Evolutionary conservation across 805 yeast species (phyloP).

Genomic region (Candida nemodendra): DNA sequence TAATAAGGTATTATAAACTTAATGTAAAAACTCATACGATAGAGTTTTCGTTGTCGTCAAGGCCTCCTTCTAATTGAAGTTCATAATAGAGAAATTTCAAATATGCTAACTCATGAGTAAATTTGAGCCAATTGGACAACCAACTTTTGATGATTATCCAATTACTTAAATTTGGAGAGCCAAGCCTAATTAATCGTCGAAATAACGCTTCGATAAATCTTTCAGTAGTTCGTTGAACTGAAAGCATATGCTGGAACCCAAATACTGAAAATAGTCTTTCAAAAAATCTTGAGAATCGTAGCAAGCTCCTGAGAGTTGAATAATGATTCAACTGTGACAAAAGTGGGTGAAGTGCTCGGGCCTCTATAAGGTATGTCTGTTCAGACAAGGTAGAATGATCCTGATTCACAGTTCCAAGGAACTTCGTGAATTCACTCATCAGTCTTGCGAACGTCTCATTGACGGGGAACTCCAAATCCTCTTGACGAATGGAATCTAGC

Average conservation of each 20-base stretch:
- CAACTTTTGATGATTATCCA: conserved; percentile 13
- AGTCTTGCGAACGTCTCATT: conserved; percentile 1
- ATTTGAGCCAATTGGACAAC: conserved; percentile 12
- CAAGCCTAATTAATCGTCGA: background rate
- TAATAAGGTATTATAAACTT: too few species aligned
- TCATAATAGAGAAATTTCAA: conserved; percentile 10
- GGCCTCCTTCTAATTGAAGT: conserved; percentile 5
- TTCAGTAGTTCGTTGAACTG: background rate
- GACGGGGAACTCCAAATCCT: background rate
- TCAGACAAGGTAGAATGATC: background rate
- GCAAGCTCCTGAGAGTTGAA: background rate
- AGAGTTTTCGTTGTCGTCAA: too few species aligned
- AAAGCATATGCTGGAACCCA: background rate
- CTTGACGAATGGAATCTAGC: background rate
- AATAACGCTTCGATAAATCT: background rate
- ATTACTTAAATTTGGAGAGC: conserved; percentile 6
- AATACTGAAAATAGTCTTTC: background rate
- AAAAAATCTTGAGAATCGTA: background rate
- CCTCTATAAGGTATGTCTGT: background rate
- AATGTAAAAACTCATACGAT: too few species aligned
- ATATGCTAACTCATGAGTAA: conserved; percentile 6
- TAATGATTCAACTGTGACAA: background rate
- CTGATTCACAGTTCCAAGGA: background rate
- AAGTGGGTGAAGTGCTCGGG: background rate
- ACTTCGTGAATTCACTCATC: conserved; percentile 1